Conservation (phyloP, 768 basidiomycete genomes). For the Phallus indusiatus region DNA sequence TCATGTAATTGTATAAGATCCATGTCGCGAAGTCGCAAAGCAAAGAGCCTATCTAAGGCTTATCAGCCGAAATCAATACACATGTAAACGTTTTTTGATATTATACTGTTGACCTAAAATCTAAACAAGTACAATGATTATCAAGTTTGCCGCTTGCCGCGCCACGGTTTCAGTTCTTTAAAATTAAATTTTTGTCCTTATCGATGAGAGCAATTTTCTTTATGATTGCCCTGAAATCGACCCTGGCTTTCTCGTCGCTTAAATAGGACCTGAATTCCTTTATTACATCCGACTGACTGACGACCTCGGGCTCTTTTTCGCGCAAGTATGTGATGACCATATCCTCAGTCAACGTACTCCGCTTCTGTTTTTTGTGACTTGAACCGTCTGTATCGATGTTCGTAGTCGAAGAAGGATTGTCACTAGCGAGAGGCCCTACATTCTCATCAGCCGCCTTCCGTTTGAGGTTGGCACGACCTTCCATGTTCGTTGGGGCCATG, state of each 20-base stretch:
- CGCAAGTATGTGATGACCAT: constrained; percentile 72
- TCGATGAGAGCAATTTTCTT: constrained; percentile 71
- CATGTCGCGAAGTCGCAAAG: too few species aligned
- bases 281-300: constrained; percentile 73
- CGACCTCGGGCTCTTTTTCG: constrained; percentile 47
- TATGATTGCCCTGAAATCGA: constrained; percentile 67
- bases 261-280: constrained; percentile 70
- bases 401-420: constrained; percentile 6
- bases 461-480: constrained; percentile 41
- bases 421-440: constrained; percentile 4
- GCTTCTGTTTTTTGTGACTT: constrained; percentile 22
- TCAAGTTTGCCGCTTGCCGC: too few species aligned
- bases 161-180: constrained; percentile 25
- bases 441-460: constrained; percentile 45
- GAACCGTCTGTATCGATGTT: too few species aligned
- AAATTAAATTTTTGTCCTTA: constrained; percentile 50
- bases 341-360: constrained; percentile 34
- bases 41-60: too few species aligned
- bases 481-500: too few species aligned
- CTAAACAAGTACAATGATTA: too few species aligned
- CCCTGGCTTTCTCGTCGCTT: constrained; percentile 51
- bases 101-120: neutral
- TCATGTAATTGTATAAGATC: neutral
- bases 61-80: too few species aligned
- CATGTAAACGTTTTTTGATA: neutral